Conservation (phyloP, 352 stramenopile genomes). For the Phytophthora sansomeana region DNA sequence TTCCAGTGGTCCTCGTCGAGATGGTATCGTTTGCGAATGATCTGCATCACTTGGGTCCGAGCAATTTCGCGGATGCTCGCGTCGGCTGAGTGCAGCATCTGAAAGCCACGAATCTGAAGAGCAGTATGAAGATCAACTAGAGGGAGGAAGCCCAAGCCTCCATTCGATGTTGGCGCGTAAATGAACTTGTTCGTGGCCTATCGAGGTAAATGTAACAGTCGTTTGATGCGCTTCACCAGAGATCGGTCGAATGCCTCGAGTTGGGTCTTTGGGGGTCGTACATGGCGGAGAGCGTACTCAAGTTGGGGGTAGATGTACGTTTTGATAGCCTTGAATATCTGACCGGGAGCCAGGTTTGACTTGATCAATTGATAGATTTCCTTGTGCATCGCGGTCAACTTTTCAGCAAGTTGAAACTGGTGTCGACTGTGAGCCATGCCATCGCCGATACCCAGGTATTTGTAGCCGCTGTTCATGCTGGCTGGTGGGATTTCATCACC, state of each 20-base stretch:
- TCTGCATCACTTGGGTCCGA: slow-evolving; percentile 8
- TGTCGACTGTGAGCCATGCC: background rate
- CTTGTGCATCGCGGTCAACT: background rate
- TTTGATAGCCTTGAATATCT: slow-evolving; percentile 27
- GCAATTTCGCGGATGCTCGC: background rate
- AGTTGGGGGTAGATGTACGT: slow-evolving; percentile 25
- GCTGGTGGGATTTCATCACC: background rate
- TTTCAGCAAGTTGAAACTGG: background rate
- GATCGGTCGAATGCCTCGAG: slow-evolving; percentile 11
- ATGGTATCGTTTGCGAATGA: slow-evolving; percentile 7
- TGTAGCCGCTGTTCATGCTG: background rate
- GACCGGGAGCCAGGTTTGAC: slow-evolving; percentile 8
- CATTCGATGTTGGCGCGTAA: slow-evolving; percentile 10
- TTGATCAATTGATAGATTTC: slow-evolving; percentile 6
- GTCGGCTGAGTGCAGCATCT: slow-evolving; percentile 29
- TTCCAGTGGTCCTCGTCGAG: slow-evolving; percentile 23
- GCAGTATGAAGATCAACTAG: slow-evolving; percentile 20
- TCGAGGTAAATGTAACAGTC: slow-evolving; percentile 8
- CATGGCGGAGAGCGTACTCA: slow-evolving; percentile 7
- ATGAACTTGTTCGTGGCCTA: slow-evolving; percentile 16
- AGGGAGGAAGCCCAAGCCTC: slow-evolving; percentile 15
- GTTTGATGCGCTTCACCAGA: background rate
- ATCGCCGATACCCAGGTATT: background rate
- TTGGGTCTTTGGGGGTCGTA: background rate
- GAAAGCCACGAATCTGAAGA: slow-evolving; percentile 27